These are phyloP conservation scores for Periglandula ipomoeae DNA, from an alignment of 2,329 filamentous ascomycete species.

Conservation along the genomic window DNA sequence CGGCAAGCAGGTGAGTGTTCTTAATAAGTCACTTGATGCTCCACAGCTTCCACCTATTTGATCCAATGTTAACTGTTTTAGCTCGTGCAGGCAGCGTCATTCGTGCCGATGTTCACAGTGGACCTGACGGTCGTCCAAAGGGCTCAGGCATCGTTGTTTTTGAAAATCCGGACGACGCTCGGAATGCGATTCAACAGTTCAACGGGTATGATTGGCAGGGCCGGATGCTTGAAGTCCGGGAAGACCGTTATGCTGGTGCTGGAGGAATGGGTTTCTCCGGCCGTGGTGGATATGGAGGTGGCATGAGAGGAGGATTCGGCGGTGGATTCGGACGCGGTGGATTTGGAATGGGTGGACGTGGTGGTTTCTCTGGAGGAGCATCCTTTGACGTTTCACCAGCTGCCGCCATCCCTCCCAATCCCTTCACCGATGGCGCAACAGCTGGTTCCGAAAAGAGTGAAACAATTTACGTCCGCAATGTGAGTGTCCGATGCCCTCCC, in stretches of 20 bases:
- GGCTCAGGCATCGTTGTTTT: constrained; percentile 96
- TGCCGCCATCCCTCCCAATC: constrained; percentile 58
- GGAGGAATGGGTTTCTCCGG: constrained; percentile 47
- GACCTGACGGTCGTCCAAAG: constrained; percentile 87
- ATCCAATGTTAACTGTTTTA: constrained; percentile 12
- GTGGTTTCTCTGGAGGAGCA: constrained; percentile 33
- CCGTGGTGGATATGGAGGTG: constrained; percentile 50
- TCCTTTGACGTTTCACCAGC: constrained; percentile 40
- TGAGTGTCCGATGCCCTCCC: constrained; percentile 41
- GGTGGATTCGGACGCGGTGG: constrained; percentile 38
- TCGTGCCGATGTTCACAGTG: constrained; percentile 88
- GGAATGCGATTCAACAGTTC: constrained; percentile 93
- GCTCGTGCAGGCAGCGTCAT: constrained; percentile 68
- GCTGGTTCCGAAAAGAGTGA: constrained; percentile 75
- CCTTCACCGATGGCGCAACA: constrained; percentile 89
- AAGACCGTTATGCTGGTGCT: constrained; percentile 79
- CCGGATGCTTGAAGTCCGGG: constrained; percentile 82
- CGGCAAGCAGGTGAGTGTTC: constrained; percentile 79
- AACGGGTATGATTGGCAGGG: constrained; percentile 99
- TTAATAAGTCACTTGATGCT: neutral
- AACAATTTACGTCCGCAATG: constrained; percentile 92
- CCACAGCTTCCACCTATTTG: neutral
- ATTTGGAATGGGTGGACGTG: constrained; percentile 33
- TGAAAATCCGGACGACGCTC: constrained; percentile 87
- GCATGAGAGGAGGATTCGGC: constrained; percentile 50